These are phyloP conservation scores for Ganoderma leucocontextum DNA, from an alignment of 1,284 basidiomycete species.

Conservation along the genomic window DNA sequence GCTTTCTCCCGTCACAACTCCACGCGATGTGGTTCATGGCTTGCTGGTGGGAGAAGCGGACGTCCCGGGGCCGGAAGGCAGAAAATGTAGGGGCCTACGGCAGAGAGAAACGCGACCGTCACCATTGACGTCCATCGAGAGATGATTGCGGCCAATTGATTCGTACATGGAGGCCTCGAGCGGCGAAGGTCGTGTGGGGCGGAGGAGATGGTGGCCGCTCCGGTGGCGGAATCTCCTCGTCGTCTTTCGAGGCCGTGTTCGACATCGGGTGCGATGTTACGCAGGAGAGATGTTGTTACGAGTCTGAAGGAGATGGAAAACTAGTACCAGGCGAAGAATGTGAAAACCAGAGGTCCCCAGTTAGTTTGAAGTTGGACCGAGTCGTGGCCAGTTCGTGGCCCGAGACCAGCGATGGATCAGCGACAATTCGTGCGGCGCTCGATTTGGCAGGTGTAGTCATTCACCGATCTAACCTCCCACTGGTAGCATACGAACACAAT, in stretches of 20 bases:
- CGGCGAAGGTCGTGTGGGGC: slow-evolving; percentile 70
- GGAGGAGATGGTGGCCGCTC: slow-evolving; percentile 79
- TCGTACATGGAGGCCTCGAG: slow-evolving; percentile 76
- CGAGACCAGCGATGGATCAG: background rate
- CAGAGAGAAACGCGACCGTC: slow-evolving; percentile 32
- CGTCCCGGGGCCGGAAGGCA: slow-evolving; percentile 78
- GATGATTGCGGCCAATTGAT: slow-evolving; percentile 25
- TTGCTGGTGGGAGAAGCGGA: slow-evolving; percentile 68
- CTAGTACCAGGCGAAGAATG: background rate
- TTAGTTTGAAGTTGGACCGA: background rate
- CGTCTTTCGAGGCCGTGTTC: slow-evolving; percentile 38
- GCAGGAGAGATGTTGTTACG: background rate
- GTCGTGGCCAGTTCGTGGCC: slow-evolving; percentile 1
- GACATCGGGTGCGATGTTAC: slow-evolving; percentile 22
- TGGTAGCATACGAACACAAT: background rate
- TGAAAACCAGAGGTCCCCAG: background rate
- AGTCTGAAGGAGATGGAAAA: background rate
- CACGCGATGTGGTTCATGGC: slow-evolving; percentile 80
- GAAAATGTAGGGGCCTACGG: slow-evolving; percentile 76
- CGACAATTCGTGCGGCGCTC: slow-evolving; percentile 21
- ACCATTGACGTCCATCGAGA: slow-evolving; percentile 26
- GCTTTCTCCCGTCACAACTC: slow-evolving; percentile 82
- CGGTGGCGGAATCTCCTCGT: slow-evolving; percentile 69
- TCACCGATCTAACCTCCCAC: background rate
- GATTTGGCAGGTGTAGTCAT: slow-evolving; percentile 27